Evolutionary conservation across 768 basidiomycete species (phyloP).

Genomic region (Baorangia bicolor): DNA sequence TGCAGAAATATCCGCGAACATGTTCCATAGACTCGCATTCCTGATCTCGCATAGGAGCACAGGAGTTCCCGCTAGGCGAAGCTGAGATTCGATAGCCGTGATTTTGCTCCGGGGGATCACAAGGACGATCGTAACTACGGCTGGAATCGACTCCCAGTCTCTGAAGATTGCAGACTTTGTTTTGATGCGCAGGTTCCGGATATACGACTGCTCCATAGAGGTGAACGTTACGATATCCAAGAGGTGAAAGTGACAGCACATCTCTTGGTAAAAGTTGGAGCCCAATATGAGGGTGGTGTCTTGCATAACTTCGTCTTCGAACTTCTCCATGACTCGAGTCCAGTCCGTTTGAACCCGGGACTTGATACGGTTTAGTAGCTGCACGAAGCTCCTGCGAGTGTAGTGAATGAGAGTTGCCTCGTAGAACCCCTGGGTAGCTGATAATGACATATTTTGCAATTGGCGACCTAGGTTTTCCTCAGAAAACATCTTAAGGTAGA

Average conservation of each 20-base stretch:
- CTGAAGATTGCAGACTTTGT: constrained; percentile 25
- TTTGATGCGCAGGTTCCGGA: constrained; percentile 7
- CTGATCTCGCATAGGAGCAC: constrained; percentile 26
- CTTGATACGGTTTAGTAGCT: constrained; percentile 43
- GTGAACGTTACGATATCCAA: constrained; percentile 37
- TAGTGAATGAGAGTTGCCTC: constrained; percentile 40
- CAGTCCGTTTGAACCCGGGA: constrained; percentile 40
- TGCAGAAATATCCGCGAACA: constrained; percentile 21
- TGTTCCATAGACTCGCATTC: constrained; percentile 12
- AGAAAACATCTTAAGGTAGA: constrained; percentile 32
- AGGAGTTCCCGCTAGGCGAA: constrained; percentile 25
- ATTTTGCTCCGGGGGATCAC: constrained; percentile 32
- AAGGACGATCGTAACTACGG: constrained; percentile 32
- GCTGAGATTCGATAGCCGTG: constrained; percentile 17
- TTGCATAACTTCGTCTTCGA: constrained; percentile 21
- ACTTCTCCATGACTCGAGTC: constrained; percentile 37
- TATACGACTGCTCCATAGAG: constrained; percentile 15
- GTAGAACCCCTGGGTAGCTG: neutral
- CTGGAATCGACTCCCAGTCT: constrained; percentile 31
- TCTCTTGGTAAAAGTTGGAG: constrained; percentile 43
- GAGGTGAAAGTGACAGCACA: constrained; percentile 44
- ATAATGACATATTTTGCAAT: constrained; percentile 5
- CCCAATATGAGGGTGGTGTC: constrained; percentile 24
- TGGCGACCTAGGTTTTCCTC: constrained; percentile 24
- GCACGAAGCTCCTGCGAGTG: constrained; percentile 46